Evolutionary conservation across 2,329 filamentous ascomycete species (phyloP).

Genomic region (Alternaria hordeiaustralica): DNA sequence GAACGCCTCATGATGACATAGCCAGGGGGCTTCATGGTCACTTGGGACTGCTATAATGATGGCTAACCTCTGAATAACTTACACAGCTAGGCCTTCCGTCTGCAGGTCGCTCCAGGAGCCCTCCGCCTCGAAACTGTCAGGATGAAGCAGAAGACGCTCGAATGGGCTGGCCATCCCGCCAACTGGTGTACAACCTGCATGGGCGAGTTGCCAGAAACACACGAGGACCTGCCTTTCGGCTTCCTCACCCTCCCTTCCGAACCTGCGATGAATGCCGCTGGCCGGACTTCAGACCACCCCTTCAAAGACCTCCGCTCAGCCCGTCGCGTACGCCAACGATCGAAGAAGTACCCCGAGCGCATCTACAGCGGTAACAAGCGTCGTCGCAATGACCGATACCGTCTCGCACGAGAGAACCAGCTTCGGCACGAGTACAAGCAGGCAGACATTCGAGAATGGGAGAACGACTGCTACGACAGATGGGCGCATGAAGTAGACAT

Average conservation of each 20-base stretch:
- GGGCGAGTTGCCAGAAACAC: background rate
- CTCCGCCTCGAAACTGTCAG: background rate
- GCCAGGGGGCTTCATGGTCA: background rate
- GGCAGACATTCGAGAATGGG: background rate
- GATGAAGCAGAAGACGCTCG: background rate
- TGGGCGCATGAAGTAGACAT: background rate
- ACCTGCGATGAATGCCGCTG: slow-evolving; percentile 5
- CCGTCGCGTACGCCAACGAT: background rate
- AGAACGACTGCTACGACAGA: background rate
- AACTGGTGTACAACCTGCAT: background rate
- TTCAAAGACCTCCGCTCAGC: slow-evolving; percentile 3
- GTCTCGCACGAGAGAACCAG: background rate
- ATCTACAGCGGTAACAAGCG: background rate
- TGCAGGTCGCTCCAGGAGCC: background rate
- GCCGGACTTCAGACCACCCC: slow-evolving; percentile 2
- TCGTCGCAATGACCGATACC: background rate
- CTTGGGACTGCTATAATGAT: background rate
- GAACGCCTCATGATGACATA: too few species aligned
- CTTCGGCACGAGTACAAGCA: background rate
- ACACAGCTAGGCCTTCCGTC: background rate
- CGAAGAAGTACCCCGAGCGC: background rate
- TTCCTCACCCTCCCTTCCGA: background rate
- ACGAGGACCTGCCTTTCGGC: background rate
- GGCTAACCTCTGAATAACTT: background rate
- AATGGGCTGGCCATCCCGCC: background rate